phyloP scores from a whole-genome alignment of 225 moss, liverwort and hornwort species.

The Bryum argenteum region DNA sequence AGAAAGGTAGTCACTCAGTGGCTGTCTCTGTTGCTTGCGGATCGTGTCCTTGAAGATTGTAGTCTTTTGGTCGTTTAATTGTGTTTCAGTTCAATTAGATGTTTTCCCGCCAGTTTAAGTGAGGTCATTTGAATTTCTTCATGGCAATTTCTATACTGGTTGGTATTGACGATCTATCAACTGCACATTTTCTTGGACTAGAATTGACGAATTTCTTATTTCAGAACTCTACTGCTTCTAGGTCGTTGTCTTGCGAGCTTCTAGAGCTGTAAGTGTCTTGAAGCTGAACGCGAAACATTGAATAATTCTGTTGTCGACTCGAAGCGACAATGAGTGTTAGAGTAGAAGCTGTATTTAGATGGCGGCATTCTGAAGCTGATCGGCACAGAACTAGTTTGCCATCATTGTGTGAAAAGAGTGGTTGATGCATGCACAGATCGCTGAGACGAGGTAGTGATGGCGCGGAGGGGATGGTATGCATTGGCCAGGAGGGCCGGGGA shows the following conservation, averaged over 20 bases:
- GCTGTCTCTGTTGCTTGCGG: too few species aligned
- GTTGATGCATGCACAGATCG: background rate
- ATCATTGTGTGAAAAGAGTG: conserved; percentile 2
- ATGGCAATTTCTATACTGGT: background rate
- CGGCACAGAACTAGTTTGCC: background rate
- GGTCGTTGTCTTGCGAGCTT: conserved; percentile 1
- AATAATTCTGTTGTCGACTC: too few species aligned
- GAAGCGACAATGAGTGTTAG: too few species aligned
- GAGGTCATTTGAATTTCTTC: background rate
- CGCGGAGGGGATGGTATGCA: conserved; percentile 19
- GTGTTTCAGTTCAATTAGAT: too few species aligned
- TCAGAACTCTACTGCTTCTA: background rate
- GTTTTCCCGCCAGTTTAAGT: background rate
- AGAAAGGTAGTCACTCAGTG: too few species aligned
- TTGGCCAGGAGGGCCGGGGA: conserved; percentile 12
- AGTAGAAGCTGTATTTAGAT: too few species aligned
- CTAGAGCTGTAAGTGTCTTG: background rate
- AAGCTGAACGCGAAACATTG: background rate
- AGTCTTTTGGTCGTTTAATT: too few species aligned
- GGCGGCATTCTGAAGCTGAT: background rate
- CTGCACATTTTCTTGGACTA: background rate
- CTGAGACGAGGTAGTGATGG: conserved; percentile 12
- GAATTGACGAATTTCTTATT: background rate
- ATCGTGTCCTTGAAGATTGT: too few species aligned
- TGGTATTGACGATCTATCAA: background rate